Evolutionary conservation across 2,329 filamentous ascomycete species (phyloP).

Genomic region (Colletotrichum aenigma): DNA sequence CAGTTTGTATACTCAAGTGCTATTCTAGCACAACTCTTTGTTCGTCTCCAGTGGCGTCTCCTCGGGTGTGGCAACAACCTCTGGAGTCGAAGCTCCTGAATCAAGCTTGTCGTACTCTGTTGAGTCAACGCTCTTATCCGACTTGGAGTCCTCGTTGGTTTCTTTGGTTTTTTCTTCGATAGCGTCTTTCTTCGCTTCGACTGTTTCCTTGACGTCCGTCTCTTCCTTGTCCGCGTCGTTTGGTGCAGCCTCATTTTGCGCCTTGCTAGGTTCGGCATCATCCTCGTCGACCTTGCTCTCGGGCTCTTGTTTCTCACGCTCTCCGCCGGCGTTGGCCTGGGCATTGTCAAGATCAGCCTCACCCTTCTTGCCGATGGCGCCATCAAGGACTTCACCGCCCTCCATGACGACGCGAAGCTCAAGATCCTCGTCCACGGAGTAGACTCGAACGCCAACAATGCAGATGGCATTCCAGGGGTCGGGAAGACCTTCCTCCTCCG

Average conservation of each 20-base stretch:
- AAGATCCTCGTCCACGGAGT: conserved; percentile 60
- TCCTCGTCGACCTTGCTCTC: conserved; percentile 26
- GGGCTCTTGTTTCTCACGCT: conserved; percentile 32
- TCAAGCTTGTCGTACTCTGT: conserved; percentile 21
- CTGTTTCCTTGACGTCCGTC: not conserved
- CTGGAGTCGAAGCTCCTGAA: conserved; percentile 17
- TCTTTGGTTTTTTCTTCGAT: not conserved
- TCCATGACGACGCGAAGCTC: conserved; percentile 62
- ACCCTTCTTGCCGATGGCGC: conserved; percentile 62
- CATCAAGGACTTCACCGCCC: conserved; percentile 56
- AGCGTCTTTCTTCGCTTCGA: not conserved
- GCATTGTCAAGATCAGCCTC: conserved; percentile 61
- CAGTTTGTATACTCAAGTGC: not conserved
- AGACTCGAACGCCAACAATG: conserved; percentile 65
- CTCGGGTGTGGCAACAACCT: conserved; percentile 28
- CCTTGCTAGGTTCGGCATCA: not conserved
- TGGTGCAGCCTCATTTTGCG: not conserved
- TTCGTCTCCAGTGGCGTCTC: conserved; percentile 33
- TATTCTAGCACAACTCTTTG: conserved; percentile 22
- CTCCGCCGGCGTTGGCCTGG: conserved; percentile 58
- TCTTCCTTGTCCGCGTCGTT: not conserved
- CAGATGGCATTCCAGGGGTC: conserved; percentile 68
- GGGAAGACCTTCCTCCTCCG: conserved; percentile 60
- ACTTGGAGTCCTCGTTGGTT: conserved; percentile 15
- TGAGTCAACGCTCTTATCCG: conserved; percentile 18